Evolutionary conservation across 2,329 filamentous ascomycete species (phyloP), one percentile per base, ranked within the genome.

Genomic region (Bisporella sp.): DNA sequence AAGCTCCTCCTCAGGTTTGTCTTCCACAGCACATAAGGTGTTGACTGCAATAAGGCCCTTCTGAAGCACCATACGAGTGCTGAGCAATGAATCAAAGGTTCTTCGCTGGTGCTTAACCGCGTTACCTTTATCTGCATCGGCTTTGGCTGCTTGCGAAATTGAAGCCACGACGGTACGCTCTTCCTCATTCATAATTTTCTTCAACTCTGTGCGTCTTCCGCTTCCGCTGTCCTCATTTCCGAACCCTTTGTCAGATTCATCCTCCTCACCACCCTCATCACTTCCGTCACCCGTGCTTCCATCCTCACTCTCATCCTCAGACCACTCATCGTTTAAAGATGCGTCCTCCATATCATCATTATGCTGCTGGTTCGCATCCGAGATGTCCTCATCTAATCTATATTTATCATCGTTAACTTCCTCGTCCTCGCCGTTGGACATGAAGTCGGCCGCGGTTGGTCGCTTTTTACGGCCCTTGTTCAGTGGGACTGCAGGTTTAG

Each of bases 41-140:
- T 96, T 96, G 30, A 85, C 80, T 0, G 87, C 84, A 12, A 93
- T 79, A 11, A 99, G 71, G 1, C 88, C 89, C 68, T 96, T 97
- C 67, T 99, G 95, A 13, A 99, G 72, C 54, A 92, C 87, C 63
- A 99, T 96, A 21, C 93, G 84, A 11, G 90, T 79, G 69, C 96
- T 95, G 32, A 99, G 77, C 1, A 97, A 79, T 0, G 87, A 81
- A 59, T 97, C 92, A 63, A 96, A 99, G 1, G 85, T 82, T 54
- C 84, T 85, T 47, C 90, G 82, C 69, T 99, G 93, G 51, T 83
- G 75, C 61, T 90, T 92, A 37, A 99, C 88, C 0, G 92, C 92
- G 49, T 79, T 71, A 9, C 93, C 93, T 68, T 97, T 97, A 41
- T 84, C 81, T 4, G 86, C 82, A 64, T 97, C 93, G 48, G 81